These are phyloP conservation scores for Epichloe gansuensis DNA, from an alignment of 2,329 filamentous ascomycete genomes.

Conservation along the genomic window DNA sequence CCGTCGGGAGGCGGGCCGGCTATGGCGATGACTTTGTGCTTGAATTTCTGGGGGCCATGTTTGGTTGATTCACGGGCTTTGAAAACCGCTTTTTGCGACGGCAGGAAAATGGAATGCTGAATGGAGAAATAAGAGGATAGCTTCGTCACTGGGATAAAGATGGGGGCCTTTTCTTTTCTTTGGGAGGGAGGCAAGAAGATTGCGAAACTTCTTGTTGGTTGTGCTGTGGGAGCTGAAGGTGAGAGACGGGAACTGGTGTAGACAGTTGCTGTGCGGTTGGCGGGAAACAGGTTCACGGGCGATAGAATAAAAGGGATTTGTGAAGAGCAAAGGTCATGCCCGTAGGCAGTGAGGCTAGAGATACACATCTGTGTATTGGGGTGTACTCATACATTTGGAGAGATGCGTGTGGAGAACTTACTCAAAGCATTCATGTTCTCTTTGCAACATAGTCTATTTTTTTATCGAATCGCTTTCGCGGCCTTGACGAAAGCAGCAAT, in stretches of 20 bases:
- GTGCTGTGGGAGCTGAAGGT: not conserved
- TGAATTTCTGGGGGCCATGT: not conserved
- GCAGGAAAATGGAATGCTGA: no score
- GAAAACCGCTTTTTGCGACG: no score
- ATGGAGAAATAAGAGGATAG: not conserved
- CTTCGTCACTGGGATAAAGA: not conserved
- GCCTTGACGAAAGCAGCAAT: conserved; percentile 70
- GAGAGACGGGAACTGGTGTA: not conserved
- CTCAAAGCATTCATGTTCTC: not conserved
- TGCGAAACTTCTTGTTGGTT: not conserved
- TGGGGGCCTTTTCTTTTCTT: not conserved
- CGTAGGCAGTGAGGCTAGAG: no score
- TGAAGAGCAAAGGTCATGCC: not conserved
- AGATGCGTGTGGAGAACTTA: not conserved
- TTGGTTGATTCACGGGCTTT: not conserved
- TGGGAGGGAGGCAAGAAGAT: not conserved
- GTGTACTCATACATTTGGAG: no score
- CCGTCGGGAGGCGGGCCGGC: conserved; percentile 44
- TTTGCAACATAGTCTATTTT: not conserved
- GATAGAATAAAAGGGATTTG: not conserved
- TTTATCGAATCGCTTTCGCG: conserved; percentile 49
- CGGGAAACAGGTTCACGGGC: no score
- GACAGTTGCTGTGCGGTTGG: not conserved
- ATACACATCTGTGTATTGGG: no score
- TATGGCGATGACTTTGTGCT: conserved; percentile 33